phyloP scores from a whole-genome alignment of 148 eudicot genomes.

The Vaccinium darrowii region DNA sequence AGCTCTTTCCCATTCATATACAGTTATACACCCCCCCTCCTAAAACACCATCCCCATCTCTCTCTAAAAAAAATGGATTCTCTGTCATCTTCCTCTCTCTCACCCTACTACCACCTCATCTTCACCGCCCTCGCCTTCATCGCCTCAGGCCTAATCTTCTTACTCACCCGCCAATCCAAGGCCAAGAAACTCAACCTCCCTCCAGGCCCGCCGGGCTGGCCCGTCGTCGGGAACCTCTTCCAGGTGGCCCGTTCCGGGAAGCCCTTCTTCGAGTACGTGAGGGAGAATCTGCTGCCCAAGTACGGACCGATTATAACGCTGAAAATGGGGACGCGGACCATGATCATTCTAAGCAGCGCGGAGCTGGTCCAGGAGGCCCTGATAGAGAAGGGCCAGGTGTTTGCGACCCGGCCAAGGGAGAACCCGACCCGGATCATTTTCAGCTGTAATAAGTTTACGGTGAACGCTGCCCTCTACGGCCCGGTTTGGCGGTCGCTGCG shows the following conservation, averaged over 20 bases:
- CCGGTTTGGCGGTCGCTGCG: conserved; percentile 82
- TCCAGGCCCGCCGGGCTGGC: conserved; percentile 93
- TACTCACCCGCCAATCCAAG: conserved; percentile 18
- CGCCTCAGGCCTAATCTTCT: conserved; percentile 28
- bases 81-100: conserved; percentile 13
- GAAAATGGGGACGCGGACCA: conserved; percentile 75
- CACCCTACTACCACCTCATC: conserved; percentile 44
- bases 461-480: conserved; percentile 75
- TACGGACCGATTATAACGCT: conserved; percentile 90
- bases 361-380: conserved; percentile 68
- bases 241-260: conserved; percentile 86
- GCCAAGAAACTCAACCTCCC: conserved; percentile 41
- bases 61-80: conserved; percentile 7
- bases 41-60: not conserved
- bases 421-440: conserved; percentile 73
- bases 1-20: conserved; percentile 24
- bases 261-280: conserved; percentile 59
- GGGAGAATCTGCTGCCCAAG: conserved; percentile 44
- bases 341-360: conserved; percentile 63
- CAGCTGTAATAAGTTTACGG: conserved; percentile 84
- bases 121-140: conserved; percentile 45
- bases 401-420: conserved; percentile 75
- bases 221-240: conserved; percentile 83
- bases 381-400: conserved; percentile 61
- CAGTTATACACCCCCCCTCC: not conserved